A percentile compares a stretch with the other conserved stretches of the same genome.
Evolutionary conservation across 371 early-diverging fungal genomes (phyloP).

Genomic region (Mortierella sp.): DNA sequence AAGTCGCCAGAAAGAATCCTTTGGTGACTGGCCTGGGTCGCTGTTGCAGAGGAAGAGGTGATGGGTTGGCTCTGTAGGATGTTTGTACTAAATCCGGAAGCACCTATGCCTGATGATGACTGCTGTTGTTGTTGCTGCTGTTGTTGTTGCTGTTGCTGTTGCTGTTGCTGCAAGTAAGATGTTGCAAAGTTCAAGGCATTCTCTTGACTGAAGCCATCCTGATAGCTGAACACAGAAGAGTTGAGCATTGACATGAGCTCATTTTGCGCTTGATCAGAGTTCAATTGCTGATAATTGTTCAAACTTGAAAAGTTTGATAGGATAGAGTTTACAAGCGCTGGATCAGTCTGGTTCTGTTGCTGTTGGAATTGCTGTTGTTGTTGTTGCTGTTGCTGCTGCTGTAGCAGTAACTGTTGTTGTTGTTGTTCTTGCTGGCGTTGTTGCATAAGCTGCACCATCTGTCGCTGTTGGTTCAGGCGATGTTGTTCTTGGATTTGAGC

Average conservation of each 20-base stretch:
- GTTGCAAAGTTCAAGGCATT: constrained; percentile 28
- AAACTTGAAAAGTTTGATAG: constrained; percentile 40
- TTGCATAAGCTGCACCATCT: constrained; percentile 22
- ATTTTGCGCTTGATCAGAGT: constrained; percentile 47
- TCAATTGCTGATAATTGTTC: constrained; percentile 48
- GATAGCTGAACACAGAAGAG: constrained; percentile 27
- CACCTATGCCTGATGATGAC: neutral
- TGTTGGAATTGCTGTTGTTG: constrained; percentile 30
- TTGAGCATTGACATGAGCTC: constrained; percentile 50
- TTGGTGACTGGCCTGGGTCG: neutral
- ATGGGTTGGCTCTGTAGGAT: constrained; percentile 1
- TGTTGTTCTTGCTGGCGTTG: constrained; percentile 37
- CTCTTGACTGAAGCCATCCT: constrained; percentile 37
- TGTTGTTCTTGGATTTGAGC: constrained; percentile 53
- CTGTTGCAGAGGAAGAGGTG: neutral
- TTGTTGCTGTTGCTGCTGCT: constrained; percentile 25
- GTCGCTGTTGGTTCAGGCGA: constrained; percentile 32
- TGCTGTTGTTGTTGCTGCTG: constrained; percentile 25
- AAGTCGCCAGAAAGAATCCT: constrained; percentile 5
- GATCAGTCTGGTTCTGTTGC: constrained; percentile 16
- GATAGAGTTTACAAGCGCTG: constrained; percentile 21
- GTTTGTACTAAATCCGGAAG: constrained; percentile 5
- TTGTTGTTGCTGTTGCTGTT: constrained; percentile 42
- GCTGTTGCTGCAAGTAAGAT: constrained; percentile 38
- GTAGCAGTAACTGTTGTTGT: constrained; percentile 23